These are phyloP conservation scores for Endotrypanum monterogeii DNA, from an alignment of 208 protist genomes.

Conservation along the genomic window DNA sequence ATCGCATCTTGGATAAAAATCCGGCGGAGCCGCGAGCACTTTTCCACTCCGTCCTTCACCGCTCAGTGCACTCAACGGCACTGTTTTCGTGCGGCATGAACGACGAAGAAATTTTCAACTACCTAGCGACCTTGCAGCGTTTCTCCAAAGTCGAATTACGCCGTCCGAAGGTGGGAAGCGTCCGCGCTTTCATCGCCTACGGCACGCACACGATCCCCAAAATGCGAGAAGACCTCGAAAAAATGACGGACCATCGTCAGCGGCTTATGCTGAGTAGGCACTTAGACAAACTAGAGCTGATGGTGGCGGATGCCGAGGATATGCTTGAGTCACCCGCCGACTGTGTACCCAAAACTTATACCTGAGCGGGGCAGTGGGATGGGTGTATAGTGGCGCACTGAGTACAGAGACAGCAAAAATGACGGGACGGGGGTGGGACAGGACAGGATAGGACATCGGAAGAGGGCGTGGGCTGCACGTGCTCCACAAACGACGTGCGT, in stretches of 20 bases:
- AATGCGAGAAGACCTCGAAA: constrained; percentile 47
- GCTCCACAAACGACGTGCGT: no score
- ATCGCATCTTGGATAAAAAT: constrained; percentile 84
- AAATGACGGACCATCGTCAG: constrained; percentile 36
- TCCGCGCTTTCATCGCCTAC: constrained; percentile 54
- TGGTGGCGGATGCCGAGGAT: constrained; percentile 59
- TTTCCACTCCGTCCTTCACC: constrained; percentile 75
- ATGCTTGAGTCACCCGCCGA: constrained; percentile 57
- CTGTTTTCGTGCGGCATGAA: constrained; percentile 42
- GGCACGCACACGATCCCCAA: constrained; percentile 47
- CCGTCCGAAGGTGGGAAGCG: constrained; percentile 56
- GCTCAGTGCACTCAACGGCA: constrained; percentile 55
- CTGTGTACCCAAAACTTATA: constrained; percentile 70
- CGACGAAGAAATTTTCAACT: constrained; percentile 36
- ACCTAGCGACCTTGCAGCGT: constrained; percentile 57
- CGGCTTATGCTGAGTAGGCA: constrained; percentile 42
- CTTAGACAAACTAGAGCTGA: constrained; percentile 54
- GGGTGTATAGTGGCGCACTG: not conserved
- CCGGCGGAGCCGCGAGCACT: constrained; percentile 74
- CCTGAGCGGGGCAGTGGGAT: constrained; percentile 24
- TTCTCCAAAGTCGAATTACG: constrained; percentile 71
- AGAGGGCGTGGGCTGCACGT: no score
- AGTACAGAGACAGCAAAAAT: not conserved
- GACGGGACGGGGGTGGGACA: no score
- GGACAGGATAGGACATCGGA: no score